Conservation (phyloP, 371 early-diverging fungal species). For the Mucor sp. region DNA sequence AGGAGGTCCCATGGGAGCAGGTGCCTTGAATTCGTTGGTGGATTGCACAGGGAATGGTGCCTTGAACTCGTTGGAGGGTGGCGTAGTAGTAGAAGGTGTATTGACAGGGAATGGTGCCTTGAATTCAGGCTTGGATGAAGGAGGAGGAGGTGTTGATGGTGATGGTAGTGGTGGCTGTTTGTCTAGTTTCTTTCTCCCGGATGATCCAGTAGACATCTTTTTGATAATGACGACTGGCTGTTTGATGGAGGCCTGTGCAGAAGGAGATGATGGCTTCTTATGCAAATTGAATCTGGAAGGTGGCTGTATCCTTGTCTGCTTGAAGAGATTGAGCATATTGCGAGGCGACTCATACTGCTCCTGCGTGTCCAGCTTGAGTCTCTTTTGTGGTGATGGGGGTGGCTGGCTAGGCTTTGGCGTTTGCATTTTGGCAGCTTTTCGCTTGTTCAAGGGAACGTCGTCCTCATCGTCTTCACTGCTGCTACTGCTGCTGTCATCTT, state of each 20-base stretch:
- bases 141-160: not conserved
- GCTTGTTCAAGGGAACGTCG: conserved; percentile 14
- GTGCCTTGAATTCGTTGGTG: not conserved
- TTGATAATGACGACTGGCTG: not conserved
- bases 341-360: conserved; percentile 3
- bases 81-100: no score
- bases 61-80: not conserved
- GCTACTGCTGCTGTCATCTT: conserved; percentile 1
- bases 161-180: not conserved
- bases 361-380: not conserved
- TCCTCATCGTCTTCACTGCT: conserved; percentile 18
- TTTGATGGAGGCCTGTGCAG: not conserved
- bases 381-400: not conserved
- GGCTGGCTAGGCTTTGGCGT: not conserved
- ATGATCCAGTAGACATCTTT: not conserved
- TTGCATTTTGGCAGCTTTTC: not conserved
- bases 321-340: not conserved
- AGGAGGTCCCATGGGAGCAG: conserved; percentile 10
- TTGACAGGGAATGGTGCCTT: not conserved
- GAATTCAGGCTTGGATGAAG: not conserved
- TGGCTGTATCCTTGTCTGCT: not conserved
- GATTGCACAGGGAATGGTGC: not conserved
- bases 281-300: not conserved
- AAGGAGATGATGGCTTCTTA: not conserved
- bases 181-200: not conserved